These are phyloP conservation scores for Sporothrix brunneoviolacea DNA, from an alignment of 2,329 filamentous ascomycete genomes.

Conservation along the genomic window DNA sequence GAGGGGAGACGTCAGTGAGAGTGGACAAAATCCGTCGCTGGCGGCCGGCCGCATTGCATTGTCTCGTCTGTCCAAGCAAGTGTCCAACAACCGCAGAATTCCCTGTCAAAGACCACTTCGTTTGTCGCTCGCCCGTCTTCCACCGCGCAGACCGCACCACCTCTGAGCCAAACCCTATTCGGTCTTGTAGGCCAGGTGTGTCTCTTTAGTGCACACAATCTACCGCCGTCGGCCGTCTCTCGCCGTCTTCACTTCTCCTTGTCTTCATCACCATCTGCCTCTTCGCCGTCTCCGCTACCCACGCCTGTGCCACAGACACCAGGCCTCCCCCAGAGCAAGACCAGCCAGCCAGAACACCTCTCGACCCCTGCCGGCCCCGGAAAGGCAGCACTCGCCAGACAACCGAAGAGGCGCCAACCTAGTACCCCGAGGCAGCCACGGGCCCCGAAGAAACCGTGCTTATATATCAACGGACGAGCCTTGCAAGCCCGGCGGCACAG, in stretches of 20 bases:
- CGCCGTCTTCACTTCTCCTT: neutral
- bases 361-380: too few species aligned
- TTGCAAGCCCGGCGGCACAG: neutral
- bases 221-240: neutral
- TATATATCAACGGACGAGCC: conserved; percentile 5
- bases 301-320: neutral
- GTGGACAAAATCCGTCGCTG: neutral
- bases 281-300: neutral
- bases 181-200: neutral
- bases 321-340: too few species aligned
- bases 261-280: neutral
- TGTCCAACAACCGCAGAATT: neutral
- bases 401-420: too few species aligned
- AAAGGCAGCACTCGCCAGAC: too few species aligned
- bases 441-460: conserved; percentile 1
- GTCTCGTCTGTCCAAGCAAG: conserved; percentile 2
- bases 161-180: conserved; percentile 6
- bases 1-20: neutral
- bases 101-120: neutral
- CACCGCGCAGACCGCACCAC: neutral
- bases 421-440: neutral
- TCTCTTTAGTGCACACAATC: neutral
- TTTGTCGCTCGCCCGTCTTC: neutral
- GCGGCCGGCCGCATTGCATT: too few species aligned
- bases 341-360: too few species aligned